Evolutionary conservation across 257 asterid species (phyloP).

Genomic region (Jacaranda mimosifolia): DNA sequence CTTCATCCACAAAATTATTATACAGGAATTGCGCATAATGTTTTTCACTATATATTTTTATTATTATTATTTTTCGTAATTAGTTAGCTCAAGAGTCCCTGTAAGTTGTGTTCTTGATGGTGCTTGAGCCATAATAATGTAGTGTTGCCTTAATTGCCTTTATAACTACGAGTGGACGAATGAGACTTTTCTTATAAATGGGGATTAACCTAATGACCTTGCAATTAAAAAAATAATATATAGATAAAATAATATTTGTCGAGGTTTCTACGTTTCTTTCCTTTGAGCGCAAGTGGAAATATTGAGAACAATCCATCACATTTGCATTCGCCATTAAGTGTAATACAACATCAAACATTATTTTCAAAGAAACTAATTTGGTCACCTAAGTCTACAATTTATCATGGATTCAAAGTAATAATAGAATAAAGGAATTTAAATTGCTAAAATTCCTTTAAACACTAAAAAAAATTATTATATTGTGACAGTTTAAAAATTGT

Average conservation of each 20-base stretch:
- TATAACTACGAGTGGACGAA: conserved; percentile 31
- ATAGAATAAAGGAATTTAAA: no score
- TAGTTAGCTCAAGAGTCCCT: conserved; percentile 51
- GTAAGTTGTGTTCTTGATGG: conserved; percentile 40
- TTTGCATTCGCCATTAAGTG: not conserved
- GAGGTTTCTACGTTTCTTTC: not conserved
- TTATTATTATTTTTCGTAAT: conserved; percentile 9
- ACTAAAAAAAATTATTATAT: no score
- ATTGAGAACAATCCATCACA: conserved; percentile 5
- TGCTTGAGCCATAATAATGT: conserved; percentile 45
- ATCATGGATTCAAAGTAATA: no score
- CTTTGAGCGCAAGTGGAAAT: not conserved
- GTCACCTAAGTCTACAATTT: not conserved
- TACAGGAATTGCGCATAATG: conserved; percentile 18
- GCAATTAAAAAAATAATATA: not conserved
- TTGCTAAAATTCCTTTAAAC: no score
- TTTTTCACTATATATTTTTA: not conserved
- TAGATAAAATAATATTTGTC: not conserved
- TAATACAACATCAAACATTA: not conserved
- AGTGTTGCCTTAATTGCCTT: conserved; percentile 38
- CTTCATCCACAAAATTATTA: not conserved
- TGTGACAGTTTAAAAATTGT: no score
- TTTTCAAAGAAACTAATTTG: not conserved
- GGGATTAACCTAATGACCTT: conserved; percentile 30
- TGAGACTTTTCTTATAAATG: conserved; percentile 33